Percentiles rank a stretch among this genome's conserved stretches.
Evolutionary conservation across 2,329 filamentous ascomycete species (phyloP).

Genomic region (Microsporum canis): DNA sequence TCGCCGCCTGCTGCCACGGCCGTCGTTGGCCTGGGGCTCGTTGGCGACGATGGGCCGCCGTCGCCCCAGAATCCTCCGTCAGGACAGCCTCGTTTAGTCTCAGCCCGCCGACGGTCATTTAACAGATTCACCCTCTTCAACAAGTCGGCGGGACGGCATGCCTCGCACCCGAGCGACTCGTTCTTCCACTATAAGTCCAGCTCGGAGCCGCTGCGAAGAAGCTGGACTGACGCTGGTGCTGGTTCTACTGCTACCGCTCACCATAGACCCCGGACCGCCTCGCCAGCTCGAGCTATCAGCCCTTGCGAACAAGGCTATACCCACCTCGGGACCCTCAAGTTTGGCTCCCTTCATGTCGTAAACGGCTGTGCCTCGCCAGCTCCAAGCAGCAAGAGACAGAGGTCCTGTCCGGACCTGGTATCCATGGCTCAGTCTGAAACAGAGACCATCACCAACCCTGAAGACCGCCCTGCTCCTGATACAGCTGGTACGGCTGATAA

Average conservation of each 20-base stretch:
- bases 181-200: neutral
- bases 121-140: neutral
- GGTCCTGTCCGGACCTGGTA: neutral
- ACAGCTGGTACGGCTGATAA: neutral
- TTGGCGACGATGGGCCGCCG: neutral
- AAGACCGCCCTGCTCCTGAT: neutral
- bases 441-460: neutral
- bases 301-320: neutral
- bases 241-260: neutral
- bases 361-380: neutral
- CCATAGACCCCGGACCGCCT: neutral
- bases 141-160: neutral
- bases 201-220: neutral
- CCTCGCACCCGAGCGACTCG: neutral
- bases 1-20: neutral
- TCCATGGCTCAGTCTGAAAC: neutral
- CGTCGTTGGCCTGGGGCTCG: neutral
- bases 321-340: neutral
- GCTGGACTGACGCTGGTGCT: conserved; percentile 1
- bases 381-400: neutral
- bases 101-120: conserved; percentile 5
- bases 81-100: neutral
- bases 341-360: conserved; percentile 1
- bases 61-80: conserved; percentile 1
- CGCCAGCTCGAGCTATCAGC: neutral